Base-by-base conservation (phyloP, 352 stramenopile species). In the Thalassiosira hispida region DNA sequence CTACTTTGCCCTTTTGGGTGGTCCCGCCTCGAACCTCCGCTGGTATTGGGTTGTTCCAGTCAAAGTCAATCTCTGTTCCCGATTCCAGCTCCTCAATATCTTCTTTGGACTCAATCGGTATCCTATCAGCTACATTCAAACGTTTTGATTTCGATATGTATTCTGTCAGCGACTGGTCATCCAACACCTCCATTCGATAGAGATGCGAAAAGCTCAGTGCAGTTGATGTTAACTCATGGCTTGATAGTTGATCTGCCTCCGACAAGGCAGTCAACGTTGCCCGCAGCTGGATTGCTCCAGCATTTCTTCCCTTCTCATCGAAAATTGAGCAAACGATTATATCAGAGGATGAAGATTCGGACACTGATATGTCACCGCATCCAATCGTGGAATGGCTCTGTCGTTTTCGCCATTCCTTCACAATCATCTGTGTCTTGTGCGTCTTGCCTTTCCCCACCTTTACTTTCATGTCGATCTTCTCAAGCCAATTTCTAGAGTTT, bases 391-490 rank as follows among this genome's bases (percentile, higher is more conserved):
- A 20, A 69, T 76, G 77, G 33, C 40, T 77, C 31, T 84, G 69
- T 12, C 61, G 40, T 61, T 76, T 85, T 20, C 68, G 27, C 78
- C 78, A 82, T 25, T 77, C 72, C 27, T 75, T 82, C 0, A 85
- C 78, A 49, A 72, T 61, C 1, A 82, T 56, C 46, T 79, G 46
- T 42, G 52, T 40, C 44, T 76, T 75, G 51, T 79, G 62, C 1
- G 25, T 42, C 18, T 75, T 75, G 2, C 31, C 49, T 62, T 49
- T 75, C 27, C 49, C 64, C 0, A 81, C 8, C 31, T 83, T 87
- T 18, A 87, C 73, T 31, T 75, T 80, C 63, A 79, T 72, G 33
- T 74, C 77, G 7, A 83, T 86, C 6, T 52, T 85, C 70, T 88
- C 81, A 20, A 84, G 70, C 51, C 55, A 83, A 44, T 68, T 66